phyloP scores from a whole-genome alignment of 2,329 filamentous ascomycete species.

The Colletotrichum sp. region DNA sequence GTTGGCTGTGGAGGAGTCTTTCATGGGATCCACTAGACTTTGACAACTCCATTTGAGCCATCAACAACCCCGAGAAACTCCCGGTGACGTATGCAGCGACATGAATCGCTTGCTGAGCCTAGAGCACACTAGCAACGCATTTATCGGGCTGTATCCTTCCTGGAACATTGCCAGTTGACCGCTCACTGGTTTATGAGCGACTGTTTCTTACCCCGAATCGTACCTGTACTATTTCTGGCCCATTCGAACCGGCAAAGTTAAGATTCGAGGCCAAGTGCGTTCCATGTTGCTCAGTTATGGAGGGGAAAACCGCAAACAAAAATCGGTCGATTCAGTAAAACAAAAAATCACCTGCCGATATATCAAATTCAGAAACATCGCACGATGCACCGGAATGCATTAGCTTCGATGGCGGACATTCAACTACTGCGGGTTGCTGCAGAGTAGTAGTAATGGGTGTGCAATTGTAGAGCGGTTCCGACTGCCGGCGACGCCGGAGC shows the following conservation, averaged over 20 bases:
- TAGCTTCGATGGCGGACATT: background rate
- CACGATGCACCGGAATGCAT: background rate
- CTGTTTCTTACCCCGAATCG: background rate
- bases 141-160: background rate
- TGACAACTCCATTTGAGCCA: background rate
- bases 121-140: background rate
- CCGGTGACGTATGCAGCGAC: background rate
- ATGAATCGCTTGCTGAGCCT: background rate
- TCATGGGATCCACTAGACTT: background rate
- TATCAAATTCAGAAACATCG: background rate
- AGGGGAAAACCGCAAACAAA: background rate
- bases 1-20: background rate
- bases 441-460: background rate
- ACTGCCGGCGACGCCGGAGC: conserved; percentile 16
- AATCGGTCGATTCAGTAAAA: background rate
- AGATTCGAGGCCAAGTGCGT: background rate
- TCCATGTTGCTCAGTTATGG: background rate
- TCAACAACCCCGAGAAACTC: background rate
- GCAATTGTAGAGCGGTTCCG: background rate
- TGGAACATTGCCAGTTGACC: background rate
- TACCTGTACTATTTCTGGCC: background rate
- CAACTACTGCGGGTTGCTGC: background rate
- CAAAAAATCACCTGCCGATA: background rate
- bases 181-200: background rate
- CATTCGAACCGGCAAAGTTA: background rate